Conservation (phyloP, 495 filamentous ascomycete species). For the Aspergillus haitiensis region DNA sequence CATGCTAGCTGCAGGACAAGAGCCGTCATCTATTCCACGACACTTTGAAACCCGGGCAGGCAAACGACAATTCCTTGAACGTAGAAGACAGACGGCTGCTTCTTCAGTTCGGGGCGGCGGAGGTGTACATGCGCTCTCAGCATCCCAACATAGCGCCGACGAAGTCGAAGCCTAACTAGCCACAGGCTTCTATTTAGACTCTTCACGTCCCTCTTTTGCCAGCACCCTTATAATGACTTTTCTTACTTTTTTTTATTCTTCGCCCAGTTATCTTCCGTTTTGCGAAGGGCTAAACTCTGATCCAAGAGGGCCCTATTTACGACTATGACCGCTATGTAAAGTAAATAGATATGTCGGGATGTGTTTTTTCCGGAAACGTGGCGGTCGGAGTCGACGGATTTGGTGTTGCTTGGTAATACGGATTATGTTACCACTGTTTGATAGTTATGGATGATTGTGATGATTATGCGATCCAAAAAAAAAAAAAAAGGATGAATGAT, state of each 20-base stretch:
- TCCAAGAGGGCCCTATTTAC: neutral
- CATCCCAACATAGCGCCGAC: conserved; percentile 39
- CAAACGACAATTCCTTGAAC: conserved; percentile 79
- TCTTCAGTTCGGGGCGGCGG: conserved; percentile 16
- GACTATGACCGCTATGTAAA: conserved; percentile 25
- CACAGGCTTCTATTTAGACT: neutral
- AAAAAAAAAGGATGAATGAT: conserved; percentile 4
- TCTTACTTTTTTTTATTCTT: conserved; percentile 13
- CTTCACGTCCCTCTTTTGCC: conserved; percentile 7
- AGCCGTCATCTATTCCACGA: conserved; percentile 66
- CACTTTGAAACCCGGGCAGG: conserved; percentile 89
- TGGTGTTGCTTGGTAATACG: conserved; percentile 6
- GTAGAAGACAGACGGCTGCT: conserved; percentile 34
- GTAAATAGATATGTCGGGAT: conserved; percentile 19
- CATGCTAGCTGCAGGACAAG: conserved; percentile 72
- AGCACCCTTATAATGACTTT: conserved; percentile 14
- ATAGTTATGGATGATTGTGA: conserved; percentile 11
- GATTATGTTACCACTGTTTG: conserved; percentile 12
- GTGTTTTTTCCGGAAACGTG: conserved; percentile 8
- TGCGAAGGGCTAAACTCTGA: neutral
- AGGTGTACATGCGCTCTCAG: conserved; percentile 24
- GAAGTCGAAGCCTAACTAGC: conserved; percentile 40
- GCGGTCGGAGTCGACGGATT: conserved; percentile 13
- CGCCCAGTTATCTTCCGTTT: neutral
- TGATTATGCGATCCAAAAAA: conserved; percentile 11